phyloP scores from a whole-genome alignment of 768 basidiomycete species.

The Collybiopsis confluens region DNA sequence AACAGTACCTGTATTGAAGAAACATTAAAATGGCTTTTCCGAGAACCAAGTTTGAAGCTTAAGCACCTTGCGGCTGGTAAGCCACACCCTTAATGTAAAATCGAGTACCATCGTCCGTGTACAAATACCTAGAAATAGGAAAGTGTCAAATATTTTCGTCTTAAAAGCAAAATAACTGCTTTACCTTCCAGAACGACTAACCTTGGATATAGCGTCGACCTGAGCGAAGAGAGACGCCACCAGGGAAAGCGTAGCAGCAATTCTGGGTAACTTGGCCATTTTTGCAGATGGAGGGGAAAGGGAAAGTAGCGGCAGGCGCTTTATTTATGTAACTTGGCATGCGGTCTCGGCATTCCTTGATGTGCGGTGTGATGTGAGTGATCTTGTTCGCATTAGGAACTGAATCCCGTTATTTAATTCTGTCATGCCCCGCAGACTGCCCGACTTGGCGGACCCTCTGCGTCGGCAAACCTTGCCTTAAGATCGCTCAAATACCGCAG shows the following conservation, averaged over 20 bases:
- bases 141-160: too few species aligned
- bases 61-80: slow-evolving; percentile 75
- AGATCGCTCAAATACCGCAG: too few species aligned
- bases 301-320: background rate
- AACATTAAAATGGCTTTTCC: background rate
- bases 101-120: slow-evolving; percentile 64
- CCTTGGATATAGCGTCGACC: slow-evolving; percentile 62
- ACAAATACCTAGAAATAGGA: slow-evolving; percentile 59
- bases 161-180: too few species aligned
- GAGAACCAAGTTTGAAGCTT: background rate
- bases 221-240: slow-evolving; percentile 38
- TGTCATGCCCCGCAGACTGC: too few species aligned
- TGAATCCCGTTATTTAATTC: too few species aligned
- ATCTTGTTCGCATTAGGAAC: too few species aligned
- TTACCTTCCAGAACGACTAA: slow-evolving; percentile 54
- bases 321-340: background rate
- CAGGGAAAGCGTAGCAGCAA: slow-evolving; percentile 26
- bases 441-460: too few species aligned
- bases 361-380: background rate
- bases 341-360: slow-evolving; percentile 5
- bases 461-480: too few species aligned
- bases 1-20: slow-evolving; percentile 29
- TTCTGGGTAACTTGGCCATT: background rate
- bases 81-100: slow-evolving; percentile 90
- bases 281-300: background rate